These are phyloP conservation scores for Silene conica DNA, from an alignment of 148 eudicot species.

Conservation along the genomic window DNA sequence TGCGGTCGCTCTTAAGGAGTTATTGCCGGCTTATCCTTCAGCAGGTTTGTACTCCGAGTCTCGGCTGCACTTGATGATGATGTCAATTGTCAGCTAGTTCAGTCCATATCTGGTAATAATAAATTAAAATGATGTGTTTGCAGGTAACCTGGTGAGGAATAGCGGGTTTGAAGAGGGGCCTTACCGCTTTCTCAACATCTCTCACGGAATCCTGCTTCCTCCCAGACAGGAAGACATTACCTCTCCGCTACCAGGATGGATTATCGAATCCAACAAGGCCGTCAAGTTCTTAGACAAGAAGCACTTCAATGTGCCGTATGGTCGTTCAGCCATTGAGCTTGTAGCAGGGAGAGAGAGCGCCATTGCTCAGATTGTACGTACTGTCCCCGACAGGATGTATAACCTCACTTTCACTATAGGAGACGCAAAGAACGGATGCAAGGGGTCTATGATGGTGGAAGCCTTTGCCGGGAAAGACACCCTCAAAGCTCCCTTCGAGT, in stretches of 20 bases:
- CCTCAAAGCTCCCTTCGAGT: conserved; percentile 53
- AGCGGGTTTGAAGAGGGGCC: conserved; percentile 76
- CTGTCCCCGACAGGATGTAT: conserved; percentile 50
- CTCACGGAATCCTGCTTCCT: conserved; percentile 75
- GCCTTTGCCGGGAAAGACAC: conserved; percentile 71
- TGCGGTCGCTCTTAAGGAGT: conserved; percentile 81
- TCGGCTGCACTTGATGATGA: not conserved
- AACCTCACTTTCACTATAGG: conserved; percentile 51
- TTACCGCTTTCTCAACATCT: conserved; percentile 37
- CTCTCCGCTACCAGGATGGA: conserved; percentile 90
- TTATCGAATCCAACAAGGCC: conserved; percentile 76
- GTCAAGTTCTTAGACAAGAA: conserved; percentile 65
- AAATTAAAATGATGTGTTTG: not conserved
- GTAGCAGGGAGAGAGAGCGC: conserved; percentile 88
- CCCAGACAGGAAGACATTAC: conserved; percentile 58
- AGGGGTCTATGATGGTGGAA: conserved; percentile 81
- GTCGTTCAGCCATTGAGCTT: conserved; percentile 60
- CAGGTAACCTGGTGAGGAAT: conserved; percentile 67
- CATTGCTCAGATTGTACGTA: conserved; percentile 62
- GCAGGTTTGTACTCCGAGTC: conserved; percentile 24
- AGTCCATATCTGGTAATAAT: not conserved
- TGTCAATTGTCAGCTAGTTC: not conserved
- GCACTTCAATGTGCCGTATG: conserved; percentile 71
- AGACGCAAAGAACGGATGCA: conserved; percentile 71
- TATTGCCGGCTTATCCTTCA: conserved; percentile 40